These are phyloP conservation scores for Parathielavia hyrcaniae DNA, from an alignment of 495 filamentous ascomycete genomes.

Conservation along the genomic window DNA sequence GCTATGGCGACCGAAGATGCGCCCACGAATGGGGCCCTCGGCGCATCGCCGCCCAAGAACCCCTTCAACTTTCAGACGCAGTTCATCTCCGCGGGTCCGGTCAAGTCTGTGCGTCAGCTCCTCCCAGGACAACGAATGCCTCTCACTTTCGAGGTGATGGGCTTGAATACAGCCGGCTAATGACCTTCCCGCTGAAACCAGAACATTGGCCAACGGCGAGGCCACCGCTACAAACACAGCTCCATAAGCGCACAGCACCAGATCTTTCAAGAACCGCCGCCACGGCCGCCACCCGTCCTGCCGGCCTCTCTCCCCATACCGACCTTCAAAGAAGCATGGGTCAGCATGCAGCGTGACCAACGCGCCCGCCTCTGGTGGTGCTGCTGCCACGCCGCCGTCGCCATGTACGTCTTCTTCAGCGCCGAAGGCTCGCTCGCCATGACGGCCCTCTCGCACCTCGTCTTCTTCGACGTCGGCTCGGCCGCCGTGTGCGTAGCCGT, in stretches of 20 bases:
- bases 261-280: constrained; percentile 92
- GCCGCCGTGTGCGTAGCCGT: constrained; percentile 90
- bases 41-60: constrained; percentile 37
- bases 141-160: no score
- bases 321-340: constrained; percentile 75
- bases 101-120: constrained; percentile 64
- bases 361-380: constrained; percentile 80
- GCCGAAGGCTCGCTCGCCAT: constrained; percentile 84
- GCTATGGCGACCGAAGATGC: constrained; percentile 34
- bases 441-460: constrained; percentile 85
- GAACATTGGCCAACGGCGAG: constrained; percentile 84
- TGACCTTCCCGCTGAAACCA: constrained; percentile 28
- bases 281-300: constrained; percentile 75
- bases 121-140: neutral
- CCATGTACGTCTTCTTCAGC: constrained; percentile 75
- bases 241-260: constrained; percentile 81
- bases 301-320: constrained; percentile 95
- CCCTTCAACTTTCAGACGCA: constrained; percentile 96
- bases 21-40: constrained; percentile 28
- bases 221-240: constrained; percentile 97
- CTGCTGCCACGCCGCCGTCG: constrained; percentile 74
- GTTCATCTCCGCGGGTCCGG: constrained; percentile 65
- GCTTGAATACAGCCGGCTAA: neutral
- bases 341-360: constrained; percentile 82
- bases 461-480: constrained; percentile 89